A percentile compares a stretch with the other conserved stretches of the same genome.
phyloP scores from a whole-genome alignment of 177 flowering plant species.

The Vitis hybrid region DNA sequence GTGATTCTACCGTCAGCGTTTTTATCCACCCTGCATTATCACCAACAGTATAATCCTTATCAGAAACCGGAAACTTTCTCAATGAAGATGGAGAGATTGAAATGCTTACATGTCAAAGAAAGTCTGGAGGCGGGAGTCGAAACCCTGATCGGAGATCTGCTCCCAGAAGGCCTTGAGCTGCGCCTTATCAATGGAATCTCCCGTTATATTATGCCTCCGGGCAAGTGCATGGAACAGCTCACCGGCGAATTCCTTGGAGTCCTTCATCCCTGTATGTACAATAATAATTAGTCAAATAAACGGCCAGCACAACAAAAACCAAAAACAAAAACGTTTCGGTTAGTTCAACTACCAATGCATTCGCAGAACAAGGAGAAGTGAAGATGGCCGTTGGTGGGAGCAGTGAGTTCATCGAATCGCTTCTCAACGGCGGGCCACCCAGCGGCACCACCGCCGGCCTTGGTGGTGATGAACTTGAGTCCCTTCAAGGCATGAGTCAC shows the following conservation, averaged over 20 bases:
- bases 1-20: conserved; percentile 87
- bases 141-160: conserved; percentile 76
- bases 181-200: conserved; percentile 48
- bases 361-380: conserved; percentile 55
- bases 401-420: conserved; percentile 57
- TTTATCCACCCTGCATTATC: conserved; percentile 78
- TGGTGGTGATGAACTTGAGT: conserved; percentile 74
- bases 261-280: conserved; percentile 72
- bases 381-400: conserved; percentile 47
- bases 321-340: neutral
- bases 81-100: neutral
- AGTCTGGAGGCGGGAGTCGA: conserved; percentile 79
- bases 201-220: conserved; percentile 46
- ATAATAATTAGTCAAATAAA: too few species aligned
- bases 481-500: conserved; percentile 77
- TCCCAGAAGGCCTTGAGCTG: conserved; percentile 79
- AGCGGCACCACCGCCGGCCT: conserved; percentile 50
- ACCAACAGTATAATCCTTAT: neutral
- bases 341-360: conserved; percentile 63
- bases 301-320: neutral
- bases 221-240: conserved; percentile 77
- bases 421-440: conserved; percentile 74
- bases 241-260: conserved; percentile 74
- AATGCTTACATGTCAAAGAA: conserved; percentile 81
- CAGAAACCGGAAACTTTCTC: neutral